These are phyloP conservation scores for Dissophora globulifera DNA, from an alignment of 192 early-diverging fungal species.

Conservation along the genomic window DNA sequence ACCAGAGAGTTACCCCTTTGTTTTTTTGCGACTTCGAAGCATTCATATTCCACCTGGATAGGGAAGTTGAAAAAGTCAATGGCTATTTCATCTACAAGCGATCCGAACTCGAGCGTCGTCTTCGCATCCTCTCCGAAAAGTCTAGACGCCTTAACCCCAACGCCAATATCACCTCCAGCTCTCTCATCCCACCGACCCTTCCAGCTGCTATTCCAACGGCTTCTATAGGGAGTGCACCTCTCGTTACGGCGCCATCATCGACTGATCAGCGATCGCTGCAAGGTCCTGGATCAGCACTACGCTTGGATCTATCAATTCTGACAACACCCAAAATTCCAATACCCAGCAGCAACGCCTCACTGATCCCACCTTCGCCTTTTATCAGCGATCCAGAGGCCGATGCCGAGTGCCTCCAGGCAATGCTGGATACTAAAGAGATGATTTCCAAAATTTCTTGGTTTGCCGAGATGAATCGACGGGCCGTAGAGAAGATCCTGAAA, in stretches of 20 bases:
- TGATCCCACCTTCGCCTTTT: slow-evolving; percentile 43
- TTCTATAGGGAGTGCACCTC: not conserved
- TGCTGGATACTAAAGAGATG: slow-evolving; percentile 58
- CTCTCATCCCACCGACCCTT: not conserved
- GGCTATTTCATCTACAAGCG: slow-evolving; percentile 83
- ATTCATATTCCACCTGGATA: slow-evolving; percentile 84
- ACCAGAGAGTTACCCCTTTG: not conserved
- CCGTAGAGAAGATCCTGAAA: slow-evolving; percentile 66
- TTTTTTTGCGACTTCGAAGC: slow-evolving; percentile 41
- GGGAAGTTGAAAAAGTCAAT: slow-evolving; percentile 89
- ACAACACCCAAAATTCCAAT: slow-evolving; percentile 14
- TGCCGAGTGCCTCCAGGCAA: slow-evolving; percentile 56
- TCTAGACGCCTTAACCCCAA: slow-evolving; percentile 35
- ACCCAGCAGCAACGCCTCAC: not conserved
- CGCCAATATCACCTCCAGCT: not conserved
- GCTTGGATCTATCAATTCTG: slow-evolving; percentile 31
- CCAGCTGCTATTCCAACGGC: not conserved
- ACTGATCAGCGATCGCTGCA: not conserved
- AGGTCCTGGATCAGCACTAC: not conserved
- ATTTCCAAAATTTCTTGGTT: slow-evolving; percentile 62
- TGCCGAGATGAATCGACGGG: slow-evolving; percentile 62
- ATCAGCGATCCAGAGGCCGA: slow-evolving; percentile 49
- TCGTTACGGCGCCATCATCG: not conserved
- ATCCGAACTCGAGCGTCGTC: slow-evolving; percentile 74
- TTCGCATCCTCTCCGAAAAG: slow-evolving; percentile 69